Evolutionary conservation across 108 stramenopile genomes (phyloP), one percentile per base, ranked within the genome.

Genomic region (Aurantiochytrium sp.): DNA sequence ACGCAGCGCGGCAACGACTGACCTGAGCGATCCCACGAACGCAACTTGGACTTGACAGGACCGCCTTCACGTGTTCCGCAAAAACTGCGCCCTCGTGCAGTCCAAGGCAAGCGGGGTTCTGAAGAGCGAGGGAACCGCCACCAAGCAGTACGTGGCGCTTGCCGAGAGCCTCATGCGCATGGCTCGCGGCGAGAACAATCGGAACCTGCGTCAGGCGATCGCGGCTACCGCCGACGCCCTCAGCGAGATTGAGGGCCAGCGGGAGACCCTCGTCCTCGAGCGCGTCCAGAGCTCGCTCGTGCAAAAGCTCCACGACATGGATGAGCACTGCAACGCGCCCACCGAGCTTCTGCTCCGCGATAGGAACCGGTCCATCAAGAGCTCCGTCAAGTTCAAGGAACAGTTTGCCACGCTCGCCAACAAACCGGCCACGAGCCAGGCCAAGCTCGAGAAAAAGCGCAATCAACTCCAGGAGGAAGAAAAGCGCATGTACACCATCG

Each of bases 401-500:
- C 73, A 81, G 45, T 48, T 48, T 41, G 73, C 21, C 6, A 48
- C n/a, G n/a, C 45, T 81, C 39, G 73, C 73, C 6, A 48, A 41
- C n/a, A 81, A 81, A 30, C 39, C 21, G 45, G 45, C 42, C 39
- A 34, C 34, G 10, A 81, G 30, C 45, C 73, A 81, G 73, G 15
- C 39, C 6, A 81, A 81, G 32, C 73, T 81, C 27, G 73, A 81
- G 24, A 41, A 81, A 2, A 81, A 81, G 24, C 10, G 27, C 12
- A 48, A 3, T 2, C 39, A 81, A 24, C 42, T 48, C 12, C 73
- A 81, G 24, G 73, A 81, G 21, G 73, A 81, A 3, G 73, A 81
- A 48, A 81, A 81, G 32, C 73, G 73, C n/a, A 41, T 81, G 73
- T 48, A 27, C 30, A 81, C 73, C 73, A 81, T 81, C n/a, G 73